A percentile compares a stretch with the other conserved stretches of the same genome.
These are phyloP conservation scores for Mycena sanguinolenta DNA, from an alignment of 768 basidiomycete species.

Conservation along the genomic window DNA sequence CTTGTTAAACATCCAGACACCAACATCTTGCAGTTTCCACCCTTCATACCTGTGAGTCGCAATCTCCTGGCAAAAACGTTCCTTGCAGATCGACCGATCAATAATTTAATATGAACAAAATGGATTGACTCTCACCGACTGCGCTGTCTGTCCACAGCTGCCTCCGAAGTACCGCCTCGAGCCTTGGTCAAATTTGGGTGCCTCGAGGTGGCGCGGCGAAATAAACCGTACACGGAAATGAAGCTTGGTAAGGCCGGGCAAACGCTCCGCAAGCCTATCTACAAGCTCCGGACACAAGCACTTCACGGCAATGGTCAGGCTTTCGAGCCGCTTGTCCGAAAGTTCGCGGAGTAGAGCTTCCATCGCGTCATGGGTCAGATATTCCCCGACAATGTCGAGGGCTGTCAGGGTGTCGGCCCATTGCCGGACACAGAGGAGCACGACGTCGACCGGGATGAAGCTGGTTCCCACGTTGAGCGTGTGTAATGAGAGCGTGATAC, in stretches of 20 bases:
- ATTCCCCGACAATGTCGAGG: constrained; percentile 22
- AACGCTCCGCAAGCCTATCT: constrained; percentile 17
- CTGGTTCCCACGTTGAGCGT: constrained; percentile 25
- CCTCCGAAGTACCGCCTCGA: neutral
- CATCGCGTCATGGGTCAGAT: constrained; percentile 21
- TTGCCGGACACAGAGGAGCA: constrained; percentile 22
- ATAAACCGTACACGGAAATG: constrained; percentile 11
- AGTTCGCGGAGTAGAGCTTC: neutral
- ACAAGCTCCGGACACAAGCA: constrained; percentile 30
- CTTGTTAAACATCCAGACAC: constrained; percentile 18
- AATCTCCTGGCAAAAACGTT: constrained; percentile 18
- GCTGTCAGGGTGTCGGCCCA: constrained; percentile 21
- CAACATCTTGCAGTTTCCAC: constrained; percentile 24
- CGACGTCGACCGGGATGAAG: constrained; percentile 22
- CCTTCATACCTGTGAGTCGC: constrained; percentile 1
- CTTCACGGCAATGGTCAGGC: neutral
- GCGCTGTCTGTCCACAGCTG: neutral
- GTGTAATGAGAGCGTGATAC: constrained; percentile 11
- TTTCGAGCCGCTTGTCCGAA: neutral
- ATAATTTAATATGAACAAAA: neutral
- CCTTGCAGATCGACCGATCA: constrained; percentile 3
- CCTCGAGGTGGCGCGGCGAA: constrained; percentile 3
- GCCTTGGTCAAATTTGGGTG: neutral
- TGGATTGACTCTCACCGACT: constrained; percentile 12
- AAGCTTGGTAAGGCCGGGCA: constrained; percentile 26